Percentiles rank a stretch among this genome's conserved stretches.
These are phyloP conservation scores for Epichloe baconii DNA, from an alignment of 2,329 filamentous ascomycete genomes.

Conservation along the genomic window DNA sequence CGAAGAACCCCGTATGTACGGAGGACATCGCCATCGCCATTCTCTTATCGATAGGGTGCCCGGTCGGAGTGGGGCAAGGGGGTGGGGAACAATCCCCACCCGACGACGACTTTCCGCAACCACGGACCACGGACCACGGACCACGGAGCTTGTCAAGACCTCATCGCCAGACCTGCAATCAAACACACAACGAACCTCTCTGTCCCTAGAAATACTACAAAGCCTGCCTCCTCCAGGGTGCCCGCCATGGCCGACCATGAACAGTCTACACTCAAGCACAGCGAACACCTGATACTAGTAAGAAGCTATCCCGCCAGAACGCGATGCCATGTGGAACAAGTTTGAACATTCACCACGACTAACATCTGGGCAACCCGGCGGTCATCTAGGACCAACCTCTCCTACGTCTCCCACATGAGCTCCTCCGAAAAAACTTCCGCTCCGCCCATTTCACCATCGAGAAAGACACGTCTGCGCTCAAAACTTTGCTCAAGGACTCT, in stretches of 20 bases:
- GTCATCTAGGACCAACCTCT: slow-evolving; percentile 71
- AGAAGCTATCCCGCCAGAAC: slow-evolving; percentile 9
- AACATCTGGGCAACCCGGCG: neutral
- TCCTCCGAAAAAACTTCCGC: slow-evolving; percentile 85
- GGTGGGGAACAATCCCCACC: neutral
- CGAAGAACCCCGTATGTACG: too few relatives aligned
- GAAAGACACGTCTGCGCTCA: slow-evolving; percentile 51
- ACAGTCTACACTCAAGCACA: slow-evolving; percentile 58
- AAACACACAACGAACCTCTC: too few relatives aligned
- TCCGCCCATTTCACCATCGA: slow-evolving; percentile 66
- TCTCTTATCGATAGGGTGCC: neutral
- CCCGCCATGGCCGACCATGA: slow-evolving; percentile 44
- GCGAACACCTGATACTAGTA: slow-evolving; percentile 64
- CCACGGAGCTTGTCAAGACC: neutral
- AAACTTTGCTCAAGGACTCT: slow-evolving; percentile 46
- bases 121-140: neutral
- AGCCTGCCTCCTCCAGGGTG: neutral
- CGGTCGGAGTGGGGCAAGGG: neutral
- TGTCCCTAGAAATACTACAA: too few relatives aligned
- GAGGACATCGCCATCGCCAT: too few relatives aligned
- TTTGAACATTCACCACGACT: neutral
- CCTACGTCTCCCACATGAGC: slow-evolving; percentile 81
- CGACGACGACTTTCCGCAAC: neutral
- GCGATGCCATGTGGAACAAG: neutral
- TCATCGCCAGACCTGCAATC: neutral